Evolutionary conservation across 2,329 filamentous ascomycete genomes (phyloP), one percentile per base, ranked within the genome.

Genomic region (Rhynchosporium agropyri): DNA sequence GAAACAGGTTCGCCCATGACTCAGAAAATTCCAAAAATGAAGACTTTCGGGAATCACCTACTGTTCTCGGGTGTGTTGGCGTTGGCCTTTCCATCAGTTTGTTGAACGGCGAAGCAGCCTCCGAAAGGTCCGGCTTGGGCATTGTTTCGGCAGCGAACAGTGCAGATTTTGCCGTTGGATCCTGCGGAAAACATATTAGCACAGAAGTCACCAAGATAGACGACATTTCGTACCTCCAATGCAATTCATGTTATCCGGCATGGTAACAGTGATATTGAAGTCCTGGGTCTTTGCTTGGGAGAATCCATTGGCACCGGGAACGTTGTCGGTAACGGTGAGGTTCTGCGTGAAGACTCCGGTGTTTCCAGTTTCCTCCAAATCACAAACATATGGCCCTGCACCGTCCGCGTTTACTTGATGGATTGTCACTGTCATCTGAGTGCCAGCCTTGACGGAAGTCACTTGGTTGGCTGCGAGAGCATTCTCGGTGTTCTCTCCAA

Each of bases 131-230:
- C 83, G 9, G 82, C 82, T 3, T 80, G 74, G 3, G 83, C 82
- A 61, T 80, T 83, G 76, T 87, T 87, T 26, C 83, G 78, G 77
- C 84, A 86, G 42, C 84, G 80, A 26, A 86, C 77, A 0, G 83
- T 86, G 77, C 83, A 85, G 45, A 85, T 70, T 60, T 84, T 81
- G 49, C 85, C 85, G 1, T 83, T 84, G 0, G 84, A 84, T 7
- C 76, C 80, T 80, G 13, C 28, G 4, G 12, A 46, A 12, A n/a
- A 40, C 29, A 9, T 36, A 55, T 63, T 4, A n/a, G n/a, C 42
- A 55, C 1, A n/a, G 8, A 28, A 26, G n/a, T 10, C 26, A 12
- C 28, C 8, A 1, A 38, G 13, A 3, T 4, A 20, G 4, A 38
- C 15, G 6, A 13, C 26, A n/a, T 28, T 54, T 74, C 78, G 74